Conservation (phyloP, 23 red algal species). For the Chondrus crispus region DNA sequence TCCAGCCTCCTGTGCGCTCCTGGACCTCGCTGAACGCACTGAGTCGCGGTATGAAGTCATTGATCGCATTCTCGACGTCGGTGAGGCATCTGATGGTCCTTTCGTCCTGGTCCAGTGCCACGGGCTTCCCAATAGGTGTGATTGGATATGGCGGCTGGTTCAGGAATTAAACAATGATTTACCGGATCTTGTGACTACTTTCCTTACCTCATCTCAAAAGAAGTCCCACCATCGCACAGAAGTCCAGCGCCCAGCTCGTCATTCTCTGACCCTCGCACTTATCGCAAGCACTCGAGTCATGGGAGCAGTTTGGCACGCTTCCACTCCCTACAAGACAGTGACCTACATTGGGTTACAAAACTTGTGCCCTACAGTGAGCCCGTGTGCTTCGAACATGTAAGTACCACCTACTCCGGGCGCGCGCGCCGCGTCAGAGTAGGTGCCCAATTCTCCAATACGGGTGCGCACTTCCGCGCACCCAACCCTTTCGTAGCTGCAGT, state of each 20-base stretch:
- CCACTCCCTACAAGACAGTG: no score
- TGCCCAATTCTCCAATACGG: no score
- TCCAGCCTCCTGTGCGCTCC: background rate
- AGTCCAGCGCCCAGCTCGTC: background rate
- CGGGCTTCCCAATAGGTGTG: background rate
- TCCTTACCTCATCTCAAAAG: background rate
- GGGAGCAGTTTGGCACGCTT: background rate
- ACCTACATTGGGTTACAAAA: no score
- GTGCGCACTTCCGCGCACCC: no score
- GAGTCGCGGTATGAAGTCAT: slow-evolving; percentile 13
- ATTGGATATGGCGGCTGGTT: slow-evolving; percentile 33
- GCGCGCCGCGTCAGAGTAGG: no score
- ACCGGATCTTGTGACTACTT: background rate
- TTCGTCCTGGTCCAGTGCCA: slow-evolving; percentile 15
- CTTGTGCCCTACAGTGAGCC: no score
- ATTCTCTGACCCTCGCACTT: background rate
- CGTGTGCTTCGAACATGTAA: no score
- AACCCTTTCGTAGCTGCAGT: no score
- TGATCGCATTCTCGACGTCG: slow-evolving; percentile 21
- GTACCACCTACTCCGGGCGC: no score
- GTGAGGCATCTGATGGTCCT: slow-evolving; percentile 30
- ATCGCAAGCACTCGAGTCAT: background rate
- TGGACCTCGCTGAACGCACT: background rate
- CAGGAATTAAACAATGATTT: background rate
- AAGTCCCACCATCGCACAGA: background rate